phyloP scores from a whole-genome alignment of 441 rosid genomes.

The Corymbia calophylla region DNA sequence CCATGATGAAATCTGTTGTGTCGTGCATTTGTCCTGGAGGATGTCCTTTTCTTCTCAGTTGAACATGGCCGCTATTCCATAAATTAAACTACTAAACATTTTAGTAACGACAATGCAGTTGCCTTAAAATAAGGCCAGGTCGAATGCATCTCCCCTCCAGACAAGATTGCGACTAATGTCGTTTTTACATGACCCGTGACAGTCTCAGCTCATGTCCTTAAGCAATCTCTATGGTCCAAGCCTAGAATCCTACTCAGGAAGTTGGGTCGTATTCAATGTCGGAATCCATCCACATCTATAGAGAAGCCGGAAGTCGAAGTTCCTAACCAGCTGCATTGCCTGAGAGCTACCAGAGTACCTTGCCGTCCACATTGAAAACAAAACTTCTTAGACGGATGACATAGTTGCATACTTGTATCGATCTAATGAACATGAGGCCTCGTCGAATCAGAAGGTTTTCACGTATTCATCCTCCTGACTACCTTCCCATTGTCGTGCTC shows the following conservation, averaged over 20 bases:
- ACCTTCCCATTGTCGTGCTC: not conserved
- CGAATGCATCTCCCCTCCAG: not conserved
- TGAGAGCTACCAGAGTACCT: not conserved
- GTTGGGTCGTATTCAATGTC: not conserved
- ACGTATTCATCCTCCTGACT: not conserved
- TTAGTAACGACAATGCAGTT: not conserved
- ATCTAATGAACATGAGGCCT: not conserved
- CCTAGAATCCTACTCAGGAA: not conserved
- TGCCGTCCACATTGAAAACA: not conserved
- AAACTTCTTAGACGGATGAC: not conserved
- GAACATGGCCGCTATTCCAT: not conserved
- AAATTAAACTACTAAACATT: not conserved
- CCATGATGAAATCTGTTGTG: not conserved
- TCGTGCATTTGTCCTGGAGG: not conserved
- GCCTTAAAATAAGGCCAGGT: not conserved
- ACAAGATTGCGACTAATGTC: not conserved
- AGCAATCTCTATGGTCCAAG: not conserved
- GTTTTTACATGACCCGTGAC: not conserved
- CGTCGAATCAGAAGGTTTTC: not conserved
- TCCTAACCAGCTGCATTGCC: not conserved
- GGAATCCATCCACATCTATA: not conserved
- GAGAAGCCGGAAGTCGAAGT: not conserved
- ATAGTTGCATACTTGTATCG: not conserved
- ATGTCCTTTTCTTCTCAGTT: not conserved
- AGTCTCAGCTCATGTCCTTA: not conserved